Evolutionary conservation across 2,329 filamentous ascomycete species (phyloP), one percentile per base, ranked within the genome.

Genomic region (Dryadomyces quercus-mongolicae): DNA sequence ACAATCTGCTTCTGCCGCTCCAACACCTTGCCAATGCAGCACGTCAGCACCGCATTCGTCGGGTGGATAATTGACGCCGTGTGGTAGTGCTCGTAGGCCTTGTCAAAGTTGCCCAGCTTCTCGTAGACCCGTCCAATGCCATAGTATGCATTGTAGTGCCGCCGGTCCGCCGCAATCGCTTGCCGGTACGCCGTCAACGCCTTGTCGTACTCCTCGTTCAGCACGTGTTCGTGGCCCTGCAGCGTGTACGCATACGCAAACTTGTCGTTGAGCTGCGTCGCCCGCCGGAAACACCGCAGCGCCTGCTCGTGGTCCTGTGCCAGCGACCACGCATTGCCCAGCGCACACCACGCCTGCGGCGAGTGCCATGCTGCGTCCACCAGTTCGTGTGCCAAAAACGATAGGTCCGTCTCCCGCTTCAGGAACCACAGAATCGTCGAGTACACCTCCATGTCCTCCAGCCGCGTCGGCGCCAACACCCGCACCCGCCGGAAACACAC

Each of bases 81-180:
- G 56, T 88, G 82, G 73, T 94, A 98, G 71, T 98, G 92, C 55
- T 85, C 84, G 64, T 94, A 88, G 2, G 93, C 92, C 66, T 93
- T 88, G 58, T 95, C 88, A 62, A 88, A 91, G 66, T 89, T 91
- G 64, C 90, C 91, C 62, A 94, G 80, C 64, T 91, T 92, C 68
- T 95, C 88, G 63, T 92, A 93, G 1, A 95, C 90, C 56, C 80
- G 76, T 34, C 82, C 83, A 55, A 86, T 82, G 60, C 93, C 93
- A 66, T 97, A 98, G 80, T 94, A 97, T n/a, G 92, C 93, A 65
- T 96, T 95, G 73, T 97, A 98, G 66, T 96, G 92, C 20, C 92
- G 83, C 54, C 80, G 82, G 64, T 98, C 91, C 0, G 88, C 89
- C 47, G 84, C 81, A 60, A 98, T 87, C 1, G 89, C 91, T 53